Base-by-base conservation (phyloP, 345 rosid genomes). In the Capsella bursapastoris region DNA sequence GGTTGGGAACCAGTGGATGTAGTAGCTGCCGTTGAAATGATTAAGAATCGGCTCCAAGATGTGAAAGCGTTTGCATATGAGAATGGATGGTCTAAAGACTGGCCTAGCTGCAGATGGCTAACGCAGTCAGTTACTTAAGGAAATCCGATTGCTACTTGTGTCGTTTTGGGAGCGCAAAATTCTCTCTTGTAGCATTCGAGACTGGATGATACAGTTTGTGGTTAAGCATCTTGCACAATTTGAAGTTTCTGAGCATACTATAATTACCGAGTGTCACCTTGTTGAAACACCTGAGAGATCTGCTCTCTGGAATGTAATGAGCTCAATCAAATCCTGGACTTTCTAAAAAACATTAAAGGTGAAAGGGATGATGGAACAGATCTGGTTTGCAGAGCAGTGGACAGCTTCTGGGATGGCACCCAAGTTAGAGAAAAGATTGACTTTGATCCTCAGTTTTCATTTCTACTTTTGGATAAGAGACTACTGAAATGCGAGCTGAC, bases 401-500 rank as follows among this genome's bases (percentile, higher is more conserved):
- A 57, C 44, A 31, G 45, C 1, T 44, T 69, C 52, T 29, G 31
- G 2, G 8, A 16, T 44, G n/a, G 31, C 31, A 29, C 22, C 44
- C 44, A 9, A 44, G 73, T 45, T 44, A 69, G 32, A 57, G 73
- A 69, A 57, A 69, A 57, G 56, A 69, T 69, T 4, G 56, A 69
- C 9, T 57, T 69, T 57, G 73, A 69, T 38, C 14, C 8, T 31
- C 3, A 32, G 27, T 31, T 32, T 45, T 31, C 66, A 45, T 70
- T 7, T 34, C 47, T 57, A 34, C 74, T 70, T 32, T 35, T 57
- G 34, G 74, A 70, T 47, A 47, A 57, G 7, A 45, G 65, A 45
- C 57, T 70, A 12, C 25, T 70, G 47, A 37, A 28, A 57, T 4
- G 65, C 56, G 35, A 70, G 45, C 45, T 70, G 37, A 1, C 43